Base-by-base conservation (phyloP, 768 basidiomycete species). In the Chiua virens region DNA sequence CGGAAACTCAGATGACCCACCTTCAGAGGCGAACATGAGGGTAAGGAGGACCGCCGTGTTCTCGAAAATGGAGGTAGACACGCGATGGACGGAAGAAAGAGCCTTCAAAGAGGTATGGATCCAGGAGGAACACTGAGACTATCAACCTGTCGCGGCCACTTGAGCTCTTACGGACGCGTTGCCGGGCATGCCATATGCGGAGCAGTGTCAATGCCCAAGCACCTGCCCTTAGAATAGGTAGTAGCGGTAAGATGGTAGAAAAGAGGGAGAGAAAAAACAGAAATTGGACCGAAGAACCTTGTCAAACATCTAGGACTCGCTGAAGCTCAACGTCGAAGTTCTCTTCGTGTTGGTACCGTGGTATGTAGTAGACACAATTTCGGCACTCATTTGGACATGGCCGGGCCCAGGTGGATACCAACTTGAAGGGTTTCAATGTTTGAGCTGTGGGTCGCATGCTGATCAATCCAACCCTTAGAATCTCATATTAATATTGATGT, bases 71-170 rank as follows among this genome's bases (percentile, higher is more conserved):
- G 92, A 87, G 0, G 91, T 91, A 0, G 95, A 95, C 11, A 73
- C 0, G 92, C 89, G 8, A 96, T 73, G 25, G 83, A 85, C 0
- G 94, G 83, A 1, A 93, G 74, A 4, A 25, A 8, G 8, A 25
- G 25, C n/a, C n/a, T n/a, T n/a, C n/a, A 50, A 96, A 67, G 8
- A 89, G 70, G 66, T 97, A 97, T 3, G 97, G 97, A 59, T 98
- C 97, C 44, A 96, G 68, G 18, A 97, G 80, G 69, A 87, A 96
- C 41, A 80, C 68, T 8, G 82, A 75, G 17, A 81, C 85, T 27
- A 95, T 74, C 44, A 90, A 66, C 14, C 72, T 67, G 55, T 87
- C 87, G 67, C 85, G 76, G 34, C 73, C 54, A 49, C 74, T 79
- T 17, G 56, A 45, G 22, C 50, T 35, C 30, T 71, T 69, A 32